Evolutionary conservation across 768 basidiomycete species (phyloP).

Genomic region (Melanogaster broomeanus): DNA sequence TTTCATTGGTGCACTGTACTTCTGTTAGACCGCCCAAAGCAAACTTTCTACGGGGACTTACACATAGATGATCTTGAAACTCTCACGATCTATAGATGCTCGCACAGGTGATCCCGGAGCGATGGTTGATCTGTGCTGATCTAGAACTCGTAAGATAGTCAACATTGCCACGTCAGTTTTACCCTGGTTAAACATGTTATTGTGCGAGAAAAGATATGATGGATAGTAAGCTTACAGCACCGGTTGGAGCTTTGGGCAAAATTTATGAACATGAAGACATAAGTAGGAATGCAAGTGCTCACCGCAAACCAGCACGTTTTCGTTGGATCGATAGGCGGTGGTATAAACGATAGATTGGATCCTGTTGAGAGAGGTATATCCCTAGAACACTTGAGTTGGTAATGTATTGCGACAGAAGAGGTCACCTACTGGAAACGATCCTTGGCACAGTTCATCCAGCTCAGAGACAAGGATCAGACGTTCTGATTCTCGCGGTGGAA

Average conservation of each 20-base stretch:
- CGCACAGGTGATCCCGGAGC: conserved; percentile 34
- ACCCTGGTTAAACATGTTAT: conserved; percentile 54
- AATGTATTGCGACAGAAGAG: background rate
- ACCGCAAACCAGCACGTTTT: conserved; percentile 82
- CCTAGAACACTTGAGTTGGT: conserved; percentile 43
- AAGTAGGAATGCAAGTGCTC: conserved; percentile 1
- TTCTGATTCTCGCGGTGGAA: conserved; percentile 75
- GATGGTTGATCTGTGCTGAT: conserved; percentile 57
- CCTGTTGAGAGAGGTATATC: conserved; percentile 84
- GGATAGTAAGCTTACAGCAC: conserved; percentile 67
- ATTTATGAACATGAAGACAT: background rate
- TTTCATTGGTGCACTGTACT: conserved; percentile 91
- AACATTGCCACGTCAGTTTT: conserved; percentile 99
- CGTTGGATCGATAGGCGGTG: conserved; percentile 92
- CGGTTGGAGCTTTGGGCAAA: conserved; percentile 77
- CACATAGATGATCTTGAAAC: conserved; percentile 99
- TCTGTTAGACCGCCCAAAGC: background rate
- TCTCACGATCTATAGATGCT: conserved; percentile 59
- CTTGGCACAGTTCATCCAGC: conserved; percentile 73
- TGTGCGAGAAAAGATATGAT: background rate
- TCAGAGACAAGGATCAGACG: conserved; percentile 69
- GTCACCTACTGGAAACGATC: conserved; percentile 77
- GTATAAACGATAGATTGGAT: conserved; percentile 95
- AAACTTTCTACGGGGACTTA: conserved; percentile 34
- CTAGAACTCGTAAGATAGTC: conserved; percentile 83